Conservation (phyloP, 768 basidiomycete genomes). For the Leucosporidium creatinivorum region DNA sequence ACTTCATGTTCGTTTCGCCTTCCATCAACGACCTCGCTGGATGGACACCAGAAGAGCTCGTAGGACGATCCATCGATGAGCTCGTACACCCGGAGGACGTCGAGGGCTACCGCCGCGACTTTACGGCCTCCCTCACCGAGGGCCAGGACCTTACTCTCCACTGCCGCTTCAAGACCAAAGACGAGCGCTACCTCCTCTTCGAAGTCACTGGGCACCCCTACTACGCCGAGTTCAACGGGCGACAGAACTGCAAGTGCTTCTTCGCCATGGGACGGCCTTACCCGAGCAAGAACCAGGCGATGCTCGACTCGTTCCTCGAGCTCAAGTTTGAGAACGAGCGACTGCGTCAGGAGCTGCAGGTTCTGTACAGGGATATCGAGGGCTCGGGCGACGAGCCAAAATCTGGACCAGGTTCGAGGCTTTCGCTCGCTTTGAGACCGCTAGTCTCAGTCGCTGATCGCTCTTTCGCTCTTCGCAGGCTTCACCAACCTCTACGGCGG, state of each 20-base stretch:
- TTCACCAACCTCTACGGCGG: conserved; percentile 12
- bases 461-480: not conserved
- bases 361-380: conserved; percentile 36
- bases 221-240: conserved; percentile 8
- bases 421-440: not conserved
- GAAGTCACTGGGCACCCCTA: conserved; percentile 34
- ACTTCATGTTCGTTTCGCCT: conserved; percentile 84
- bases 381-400: conserved; percentile 10
- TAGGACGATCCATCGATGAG: conserved; percentile 70
- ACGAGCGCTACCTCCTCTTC: conserved; percentile 24
- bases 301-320: conserved; percentile 59
- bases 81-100: conserved; percentile 82
- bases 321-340: conserved; percentile 82
- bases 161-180: conserved; percentile 32
- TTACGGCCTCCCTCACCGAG: conserved; percentile 48
- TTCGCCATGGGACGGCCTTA: conserved; percentile 70
- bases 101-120: conserved; percentile 76
- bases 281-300: conserved; percentile 62
- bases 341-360: conserved; percentile 52
- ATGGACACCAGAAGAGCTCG: conserved; percentile 75
- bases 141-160: conserved; percentile 30
- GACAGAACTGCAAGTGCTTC: conserved; percentile 49
- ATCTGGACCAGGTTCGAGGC: too few species aligned
- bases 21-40: conserved; percentile 71
- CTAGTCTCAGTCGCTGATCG: not conserved